These are phyloP conservation scores for Penicillium psychrosexuale DNA, from an alignment of 2,329 filamentous ascomycete species.

Conservation along the genomic window DNA sequence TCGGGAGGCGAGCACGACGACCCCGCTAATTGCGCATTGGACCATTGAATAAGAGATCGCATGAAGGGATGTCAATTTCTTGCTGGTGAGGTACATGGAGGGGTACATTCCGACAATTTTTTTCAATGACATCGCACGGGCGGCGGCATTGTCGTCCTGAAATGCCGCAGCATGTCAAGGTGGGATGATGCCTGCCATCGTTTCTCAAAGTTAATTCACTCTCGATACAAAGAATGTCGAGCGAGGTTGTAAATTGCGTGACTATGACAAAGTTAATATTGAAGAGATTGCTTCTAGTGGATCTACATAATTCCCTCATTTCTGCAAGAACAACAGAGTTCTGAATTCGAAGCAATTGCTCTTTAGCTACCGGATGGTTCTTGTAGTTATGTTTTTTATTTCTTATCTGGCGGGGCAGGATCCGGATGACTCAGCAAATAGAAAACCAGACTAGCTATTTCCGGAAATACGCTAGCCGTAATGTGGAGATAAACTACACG, in stretches of 20 bases:
- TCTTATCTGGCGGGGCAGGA: conserved; percentile 8
- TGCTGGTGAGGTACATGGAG: conserved; percentile 4
- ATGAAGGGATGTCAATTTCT: conserved; percentile 4
- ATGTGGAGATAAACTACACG: conserved; percentile 12
- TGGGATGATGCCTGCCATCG: not conserved
- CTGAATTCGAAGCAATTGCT: not conserved
- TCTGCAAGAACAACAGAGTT: not conserved
- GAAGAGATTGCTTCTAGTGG: not conserved
- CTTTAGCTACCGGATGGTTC: conserved; percentile 1
- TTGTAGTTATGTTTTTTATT: not conserved
- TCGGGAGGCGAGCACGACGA: not conserved
- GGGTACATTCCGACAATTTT: conserved; percentile 3
- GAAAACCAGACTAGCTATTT: conserved; percentile 6
- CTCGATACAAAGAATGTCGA: conserved; percentile 1
- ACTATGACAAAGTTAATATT: not conserved
- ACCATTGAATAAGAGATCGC: not conserved
- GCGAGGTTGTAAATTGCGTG: not conserved
- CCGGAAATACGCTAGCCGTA: conserved; percentile 7
- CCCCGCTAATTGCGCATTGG: conserved; percentile 2
- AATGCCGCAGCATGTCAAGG: not conserved
- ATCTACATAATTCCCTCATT: not conserved
- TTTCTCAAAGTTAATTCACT: not conserved
- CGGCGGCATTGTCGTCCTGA: not conserved
- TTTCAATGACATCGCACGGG: not conserved
- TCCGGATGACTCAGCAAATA: conserved; percentile 6